Evolutionary conservation across 768 basidiomycete species (phyloP).

Genomic region (Crucibulum laeve): DNA sequence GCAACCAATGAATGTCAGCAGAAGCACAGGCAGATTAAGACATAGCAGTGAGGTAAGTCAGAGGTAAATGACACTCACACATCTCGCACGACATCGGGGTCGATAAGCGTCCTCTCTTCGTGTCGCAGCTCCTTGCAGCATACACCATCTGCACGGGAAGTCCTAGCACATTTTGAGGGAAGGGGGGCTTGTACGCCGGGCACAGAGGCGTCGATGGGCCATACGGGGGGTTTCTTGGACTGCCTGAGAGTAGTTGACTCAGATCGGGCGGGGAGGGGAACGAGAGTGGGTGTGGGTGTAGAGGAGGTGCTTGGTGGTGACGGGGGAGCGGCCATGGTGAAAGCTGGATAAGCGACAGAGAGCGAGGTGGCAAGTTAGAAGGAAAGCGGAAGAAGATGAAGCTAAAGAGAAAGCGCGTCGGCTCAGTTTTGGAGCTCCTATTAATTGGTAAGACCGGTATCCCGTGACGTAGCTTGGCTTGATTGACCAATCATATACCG

Average conservation of each 20-base stretch:
- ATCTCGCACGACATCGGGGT: constrained; percentile 86
- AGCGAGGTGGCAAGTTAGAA: too few species aligned
- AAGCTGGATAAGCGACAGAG: too few species aligned
- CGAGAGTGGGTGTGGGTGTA: constrained; percentile 19
- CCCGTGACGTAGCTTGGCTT: too few species aligned
- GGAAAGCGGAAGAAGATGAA: too few species aligned
- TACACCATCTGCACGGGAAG: constrained; percentile 53
- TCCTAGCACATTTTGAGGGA: constrained; percentile 53
- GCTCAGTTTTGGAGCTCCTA: too few species aligned
- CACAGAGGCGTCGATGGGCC: constrained; percentile 51
- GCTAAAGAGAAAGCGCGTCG: too few species aligned
- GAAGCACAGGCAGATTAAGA: background rate
- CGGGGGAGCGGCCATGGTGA: too few species aligned
- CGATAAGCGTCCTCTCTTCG: constrained; percentile 75
- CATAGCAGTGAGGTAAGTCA: too few species aligned
- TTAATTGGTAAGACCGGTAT: too few species aligned
- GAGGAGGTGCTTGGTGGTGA: too few species aligned
- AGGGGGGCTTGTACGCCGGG: constrained; percentile 38
- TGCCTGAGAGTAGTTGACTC: constrained; percentile 15
- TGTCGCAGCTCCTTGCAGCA: constrained; percentile 90
- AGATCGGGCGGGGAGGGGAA: constrained; percentile 27
- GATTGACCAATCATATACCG: too few species aligned
- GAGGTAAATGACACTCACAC: constrained; percentile 50
- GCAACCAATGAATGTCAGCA: constrained; percentile 3
- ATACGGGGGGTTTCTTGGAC: constrained; percentile 60